Percentiles rank a stretch among this genome's conserved stretches.
Evolutionary conservation across 2,329 filamentous ascomycete genomes (phyloP).

Genomic region (Fusarium sublunatum): DNA sequence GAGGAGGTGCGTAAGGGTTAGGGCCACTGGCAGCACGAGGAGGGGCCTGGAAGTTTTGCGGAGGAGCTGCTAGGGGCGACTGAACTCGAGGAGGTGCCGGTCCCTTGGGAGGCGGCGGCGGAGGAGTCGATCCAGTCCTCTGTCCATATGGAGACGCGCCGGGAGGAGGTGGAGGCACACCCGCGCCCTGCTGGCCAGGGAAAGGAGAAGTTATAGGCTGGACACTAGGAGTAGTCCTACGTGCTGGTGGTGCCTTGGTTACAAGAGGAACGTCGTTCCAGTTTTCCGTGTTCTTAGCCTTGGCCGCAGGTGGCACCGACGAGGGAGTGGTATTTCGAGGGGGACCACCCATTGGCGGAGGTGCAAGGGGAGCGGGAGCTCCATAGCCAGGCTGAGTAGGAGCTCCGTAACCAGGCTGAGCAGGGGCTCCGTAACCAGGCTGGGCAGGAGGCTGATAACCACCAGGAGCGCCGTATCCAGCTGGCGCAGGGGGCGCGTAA

Average conservation of each 20-base stretch:
- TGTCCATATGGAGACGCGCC: conserved; percentile 64
- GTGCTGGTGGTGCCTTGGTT: conserved; percentile 72
- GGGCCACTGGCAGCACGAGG: conserved; percentile 73
- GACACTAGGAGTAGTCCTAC: conserved; percentile 78
- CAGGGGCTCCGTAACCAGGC: conserved; percentile 52
- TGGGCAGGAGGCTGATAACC: conserved; percentile 65
- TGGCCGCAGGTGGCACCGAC: conserved; percentile 71
- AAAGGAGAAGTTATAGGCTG: conserved; percentile 81
- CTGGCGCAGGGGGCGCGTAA: conserved; percentile 45
- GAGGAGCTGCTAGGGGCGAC: conserved; percentile 74
- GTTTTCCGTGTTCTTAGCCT: conserved; percentile 76
- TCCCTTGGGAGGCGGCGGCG: conserved; percentile 87
- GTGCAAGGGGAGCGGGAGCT: conserved; percentile 49
- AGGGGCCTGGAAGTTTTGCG: conserved; percentile 58
- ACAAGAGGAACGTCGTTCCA: conserved; percentile 98
- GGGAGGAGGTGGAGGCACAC: conserved; percentile 67
- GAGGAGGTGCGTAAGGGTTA: conserved; percentile 62
- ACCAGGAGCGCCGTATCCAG: conserved; percentile 52
- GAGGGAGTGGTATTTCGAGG: conserved; percentile 75
- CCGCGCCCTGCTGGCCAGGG: conserved; percentile 68
- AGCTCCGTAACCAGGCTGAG: conserved; percentile 62
- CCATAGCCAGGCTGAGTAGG: conserved; percentile 55
- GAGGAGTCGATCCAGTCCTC: conserved; percentile 74
- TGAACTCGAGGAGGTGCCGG: conserved; percentile 75
- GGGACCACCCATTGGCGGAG: conserved; percentile 53